Base-by-base conservation (phyloP, 768 basidiomycete species). In the Xanthoconium purpureum region DNA sequence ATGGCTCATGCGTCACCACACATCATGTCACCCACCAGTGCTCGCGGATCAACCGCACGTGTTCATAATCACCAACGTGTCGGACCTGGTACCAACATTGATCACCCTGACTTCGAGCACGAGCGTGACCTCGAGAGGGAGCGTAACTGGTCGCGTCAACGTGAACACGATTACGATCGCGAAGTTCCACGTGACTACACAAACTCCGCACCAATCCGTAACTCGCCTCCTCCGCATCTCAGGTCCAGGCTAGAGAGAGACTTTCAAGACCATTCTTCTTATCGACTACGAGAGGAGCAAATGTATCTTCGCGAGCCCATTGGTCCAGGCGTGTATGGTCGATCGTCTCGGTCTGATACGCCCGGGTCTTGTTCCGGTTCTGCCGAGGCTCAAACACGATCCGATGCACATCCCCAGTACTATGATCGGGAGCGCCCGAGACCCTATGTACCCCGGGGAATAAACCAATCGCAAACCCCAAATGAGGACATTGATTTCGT, bases 31-130 rank as follows among this genome's bases (percentile, higher is more conserved):
- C 74, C 77, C 32, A 70, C 73, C n/a, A 63, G 61, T 47, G 54
- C 67, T 59, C 71, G 72, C 63, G 67, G 70, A 65, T 67, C 66
- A 57, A 66, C 74, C 52, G 58, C 72, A 57, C 79, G 80, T 63
- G 69, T 78, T 46, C 88, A 88, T 67, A 77, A 77, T 57, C 87
- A 88, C 70, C 87, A 87, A 69, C 84, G 85, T 52, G 65, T 85
- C 63, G 86, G 85, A 8, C 84, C 85, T 39, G 84, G 78, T 4
- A 76, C 82, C 28, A 82, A 78, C 61, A 75, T 85, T 46, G 80
- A 78, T 64, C 66, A 71, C 60, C 67, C 71, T 37, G 74, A 73
- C 38, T 59, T 63, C 44, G 71, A 72, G 46, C 63, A 57, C 39
- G 71, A 72, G 56, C 73, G 80, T 55, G 79, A 78, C 18, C 78